These are phyloP conservation scores for Xerocomus amazonicus DNA, from an alignment of 1,284 basidiomycete genomes.

Conservation along the genomic window DNA sequence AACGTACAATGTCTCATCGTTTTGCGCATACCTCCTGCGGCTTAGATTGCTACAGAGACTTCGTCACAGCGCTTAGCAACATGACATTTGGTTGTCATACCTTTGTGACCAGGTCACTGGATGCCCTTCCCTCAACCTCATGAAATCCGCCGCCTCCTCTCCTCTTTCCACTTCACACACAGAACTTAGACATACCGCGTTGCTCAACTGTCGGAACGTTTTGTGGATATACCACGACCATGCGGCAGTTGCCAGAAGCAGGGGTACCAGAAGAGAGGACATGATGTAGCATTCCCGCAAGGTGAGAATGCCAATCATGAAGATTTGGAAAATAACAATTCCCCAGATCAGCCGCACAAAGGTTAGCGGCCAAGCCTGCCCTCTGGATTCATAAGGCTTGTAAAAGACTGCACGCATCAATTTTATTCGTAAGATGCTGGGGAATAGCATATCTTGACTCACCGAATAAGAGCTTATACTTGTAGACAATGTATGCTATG, in stretches of 20 bases:
- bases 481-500: slow-evolving; percentile 90
- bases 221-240: slow-evolving; percentile 80
- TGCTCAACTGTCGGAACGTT: slow-evolving; percentile 74
- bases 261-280: slow-evolving; percentile 74
- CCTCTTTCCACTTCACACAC: slow-evolving; percentile 86
- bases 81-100: slow-evolving; percentile 35
- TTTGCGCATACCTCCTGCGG: slow-evolving; percentile 81
- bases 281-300: slow-evolving; percentile 76
- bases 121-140: slow-evolving; percentile 70
- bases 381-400: slow-evolving; percentile 89
- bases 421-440: background rate
- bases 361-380: slow-evolving; percentile 93
- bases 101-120: slow-evolving; percentile 84
- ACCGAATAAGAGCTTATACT: slow-evolving; percentile 96
- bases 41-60: slow-evolving; percentile 63
- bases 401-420: slow-evolving; percentile 66
- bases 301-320: slow-evolving; percentile 94
- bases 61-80: slow-evolving; percentile 7
- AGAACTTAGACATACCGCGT: slow-evolving; percentile 80
- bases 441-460: slow-evolving; percentile 26
- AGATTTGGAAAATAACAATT: slow-evolving; percentile 81
- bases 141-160: slow-evolving; percentile 74
- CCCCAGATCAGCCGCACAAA: slow-evolving; percentile 87
- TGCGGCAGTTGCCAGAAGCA: slow-evolving; percentile 71
- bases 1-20: slow-evolving; percentile 93